Evolutionary conservation across 768 basidiomycete genomes (phyloP).

Genomic region (Termitomyces sp.): DNA sequence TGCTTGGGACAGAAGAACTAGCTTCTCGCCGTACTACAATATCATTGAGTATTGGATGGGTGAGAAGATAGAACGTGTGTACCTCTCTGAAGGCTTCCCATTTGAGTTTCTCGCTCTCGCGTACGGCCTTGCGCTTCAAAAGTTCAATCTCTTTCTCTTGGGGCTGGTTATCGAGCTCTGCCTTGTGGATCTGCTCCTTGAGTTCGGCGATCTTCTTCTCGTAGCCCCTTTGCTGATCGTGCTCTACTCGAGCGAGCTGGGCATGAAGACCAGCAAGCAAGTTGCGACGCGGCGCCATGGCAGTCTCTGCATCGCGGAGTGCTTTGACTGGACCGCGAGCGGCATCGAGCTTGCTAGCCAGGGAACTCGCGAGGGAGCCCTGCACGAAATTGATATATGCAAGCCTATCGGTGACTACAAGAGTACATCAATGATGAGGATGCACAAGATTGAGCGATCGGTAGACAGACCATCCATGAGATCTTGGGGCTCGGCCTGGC

Average conservation of each 20-base stretch:
- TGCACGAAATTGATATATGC: conserved; percentile 79
- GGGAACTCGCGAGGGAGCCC: conserved; percentile 57
- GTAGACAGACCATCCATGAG: conserved; percentile 63
- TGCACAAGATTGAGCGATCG: conserved; percentile 4
- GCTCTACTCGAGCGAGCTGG: conserved; percentile 63
- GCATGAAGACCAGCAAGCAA: conserved; percentile 49
- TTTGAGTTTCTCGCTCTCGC: conserved; percentile 70
- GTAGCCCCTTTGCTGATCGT: conserved; percentile 55
- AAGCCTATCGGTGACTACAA: conserved; percentile 69
- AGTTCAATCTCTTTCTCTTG: conserved; percentile 69
- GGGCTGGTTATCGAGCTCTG: conserved; percentile 56
- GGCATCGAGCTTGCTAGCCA: conserved; percentile 57
- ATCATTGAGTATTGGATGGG: background rate
- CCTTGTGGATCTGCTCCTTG: conserved; percentile 61
- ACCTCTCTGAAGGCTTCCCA: conserved; percentile 86
- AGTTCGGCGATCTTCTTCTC: conserved; percentile 71
- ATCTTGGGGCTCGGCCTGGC: conserved; percentile 65
- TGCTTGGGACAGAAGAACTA: conserved; percentile 69
- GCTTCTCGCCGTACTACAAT: conserved; percentile 75
- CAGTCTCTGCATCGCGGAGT: conserved; percentile 65
- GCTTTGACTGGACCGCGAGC: conserved; percentile 67
- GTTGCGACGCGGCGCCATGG: conserved; percentile 57
- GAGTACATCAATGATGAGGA: conserved; percentile 4
- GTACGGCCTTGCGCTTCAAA: conserved; percentile 69
- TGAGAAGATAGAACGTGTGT: background rate